Evolutionary conservation across 192 early-diverging fungal species (phyloP).

Genomic region (Coemansia sp.): DNA sequence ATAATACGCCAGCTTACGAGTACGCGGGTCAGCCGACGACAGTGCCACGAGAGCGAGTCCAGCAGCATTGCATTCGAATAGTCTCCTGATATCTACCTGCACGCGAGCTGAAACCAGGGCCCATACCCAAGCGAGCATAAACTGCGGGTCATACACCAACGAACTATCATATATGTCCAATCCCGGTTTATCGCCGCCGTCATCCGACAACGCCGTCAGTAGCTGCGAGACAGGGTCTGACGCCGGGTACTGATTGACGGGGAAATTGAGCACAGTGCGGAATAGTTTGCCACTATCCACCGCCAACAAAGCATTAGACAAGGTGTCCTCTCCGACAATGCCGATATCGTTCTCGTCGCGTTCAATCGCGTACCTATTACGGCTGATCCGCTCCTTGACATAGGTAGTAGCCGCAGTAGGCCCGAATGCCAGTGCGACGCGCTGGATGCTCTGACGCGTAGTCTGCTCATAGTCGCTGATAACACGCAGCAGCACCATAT

Average conservation of each 20-base stretch:
- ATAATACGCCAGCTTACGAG: conserved; percentile 50
- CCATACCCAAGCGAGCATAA: conserved; percentile 49
- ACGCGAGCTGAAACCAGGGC: conserved; percentile 27
- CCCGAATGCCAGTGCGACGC: conserved; percentile 46
- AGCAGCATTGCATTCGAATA: conserved; percentile 40
- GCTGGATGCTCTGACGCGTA: conserved; percentile 49
- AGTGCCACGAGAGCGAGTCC: conserved; percentile 44
- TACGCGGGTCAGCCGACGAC: conserved; percentile 29
- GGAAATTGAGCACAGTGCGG: conserved; percentile 43
- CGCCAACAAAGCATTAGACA: conserved; percentile 27
- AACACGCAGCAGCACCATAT: conserved; percentile 30
- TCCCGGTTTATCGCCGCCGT: neutral
- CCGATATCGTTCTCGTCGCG: conserved; percentile 51
- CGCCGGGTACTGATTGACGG: neutral
- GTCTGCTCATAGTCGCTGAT: conserved; percentile 37
- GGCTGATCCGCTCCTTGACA: conserved; percentile 27
- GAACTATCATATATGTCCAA: neutral
- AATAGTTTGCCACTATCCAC: conserved; percentile 32
- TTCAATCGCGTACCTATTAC: conserved; percentile 35
- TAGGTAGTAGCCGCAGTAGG: conserved; percentile 27
- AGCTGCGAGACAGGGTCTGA: conserved; percentile 10
- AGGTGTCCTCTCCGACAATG: conserved; percentile 30
- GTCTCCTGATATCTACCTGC: conserved; percentile 17
- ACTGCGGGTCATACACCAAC: conserved; percentile 35
- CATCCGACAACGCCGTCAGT: neutral